Evolutionary conservation across 23 red algal genomes (phyloP).

Genomic region (Pyropia haitanensis): DNA sequence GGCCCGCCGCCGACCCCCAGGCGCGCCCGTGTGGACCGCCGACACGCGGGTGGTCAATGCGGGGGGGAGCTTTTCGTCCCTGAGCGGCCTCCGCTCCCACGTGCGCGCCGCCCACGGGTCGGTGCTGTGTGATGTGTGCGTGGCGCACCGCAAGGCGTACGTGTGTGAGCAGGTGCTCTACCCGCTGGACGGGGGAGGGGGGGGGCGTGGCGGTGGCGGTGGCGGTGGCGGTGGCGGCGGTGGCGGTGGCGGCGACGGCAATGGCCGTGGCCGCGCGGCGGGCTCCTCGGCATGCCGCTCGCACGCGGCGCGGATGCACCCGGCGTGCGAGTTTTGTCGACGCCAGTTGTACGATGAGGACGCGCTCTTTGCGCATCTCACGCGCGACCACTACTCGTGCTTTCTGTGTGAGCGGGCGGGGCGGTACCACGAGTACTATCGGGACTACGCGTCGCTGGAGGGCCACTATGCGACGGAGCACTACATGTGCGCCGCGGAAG

Average conservation of each 20-base stretch:
- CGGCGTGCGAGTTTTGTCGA: slow-evolving; percentile 67
- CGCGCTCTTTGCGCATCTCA: slow-evolving; percentile 62
- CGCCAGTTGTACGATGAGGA: slow-evolving; percentile 68
- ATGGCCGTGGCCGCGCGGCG: not conserved
- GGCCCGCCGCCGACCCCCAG: too few relatives aligned
- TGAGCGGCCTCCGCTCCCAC: slow-evolving; percentile 15
- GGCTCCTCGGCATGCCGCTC: not conserved
- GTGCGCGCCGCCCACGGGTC: slow-evolving; percentile 30
- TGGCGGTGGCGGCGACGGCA: slow-evolving; percentile 9
- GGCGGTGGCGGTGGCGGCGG: too few relatives aligned
- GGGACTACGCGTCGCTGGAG: slow-evolving; percentile 56
- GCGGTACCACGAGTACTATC: slow-evolving; percentile 72
- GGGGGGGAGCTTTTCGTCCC: slow-evolving; percentile 3
- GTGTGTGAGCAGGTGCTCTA: slow-evolving; percentile 23
- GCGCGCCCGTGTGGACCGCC: slow-evolving; percentile 16
- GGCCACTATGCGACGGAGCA: slow-evolving; percentile 65
- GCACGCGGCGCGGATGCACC: slow-evolving; percentile 53
- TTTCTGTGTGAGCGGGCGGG: slow-evolving; percentile 71
- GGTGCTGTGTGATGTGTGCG: slow-evolving; percentile 14
- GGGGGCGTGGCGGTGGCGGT: too few relatives aligned
- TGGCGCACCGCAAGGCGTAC: slow-evolving; percentile 31
- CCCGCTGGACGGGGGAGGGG: not conserved
- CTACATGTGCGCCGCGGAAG: slow-evolving; percentile 51
- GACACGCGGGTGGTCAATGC: slow-evolving; percentile 16
- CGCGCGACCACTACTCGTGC: slow-evolving; percentile 64